Conservation (phyloP, 371 early-diverging fungal genomes). For the Mortierella sp. region DNA sequence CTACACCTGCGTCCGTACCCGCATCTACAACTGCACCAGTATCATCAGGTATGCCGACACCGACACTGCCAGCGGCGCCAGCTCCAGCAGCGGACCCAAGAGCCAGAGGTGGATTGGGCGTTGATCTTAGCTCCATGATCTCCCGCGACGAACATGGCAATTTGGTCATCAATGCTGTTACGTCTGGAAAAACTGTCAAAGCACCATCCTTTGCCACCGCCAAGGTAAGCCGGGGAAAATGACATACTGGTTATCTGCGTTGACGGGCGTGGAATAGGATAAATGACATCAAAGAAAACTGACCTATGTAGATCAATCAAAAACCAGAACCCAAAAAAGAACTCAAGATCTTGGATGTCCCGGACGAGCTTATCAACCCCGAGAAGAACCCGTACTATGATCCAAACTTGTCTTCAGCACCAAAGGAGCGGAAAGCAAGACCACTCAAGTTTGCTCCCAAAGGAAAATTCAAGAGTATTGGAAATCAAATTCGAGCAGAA, state of each 20-base stretch:
- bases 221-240: slow-evolving; percentile 41
- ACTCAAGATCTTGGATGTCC: slow-evolving; percentile 52
- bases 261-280: too few species aligned
- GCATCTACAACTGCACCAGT: slow-evolving; percentile 8
- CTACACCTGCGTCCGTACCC: slow-evolving; percentile 3
- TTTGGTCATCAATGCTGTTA: slow-evolving; percentile 41
- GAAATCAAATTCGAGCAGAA: slow-evolving; percentile 82
- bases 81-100: slow-evolving; percentile 18
- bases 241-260: too few species aligned
- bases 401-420: slow-evolving; percentile 67
- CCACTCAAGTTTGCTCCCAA: slow-evolving; percentile 82
- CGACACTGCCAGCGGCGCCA: slow-evolving; percentile 1
- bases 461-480: slow-evolving; percentile 85
- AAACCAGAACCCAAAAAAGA: slow-evolving; percentile 59
- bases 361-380: slow-evolving; percentile 68
- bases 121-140: slow-evolving; percentile 38
- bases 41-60: not conserved
- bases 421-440: slow-evolving; percentile 65
- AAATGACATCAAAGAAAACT: too few species aligned
- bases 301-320: slow-evolving; percentile 50
- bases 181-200: slow-evolving; percentile 30
- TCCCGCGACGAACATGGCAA: slow-evolving; percentile 49
- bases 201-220: slow-evolving; percentile 47
- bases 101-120: slow-evolving; percentile 35
- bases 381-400: slow-evolving; percentile 91